Conservation (phyloP, 441 rosid species). For the Iberis amara region DNA sequence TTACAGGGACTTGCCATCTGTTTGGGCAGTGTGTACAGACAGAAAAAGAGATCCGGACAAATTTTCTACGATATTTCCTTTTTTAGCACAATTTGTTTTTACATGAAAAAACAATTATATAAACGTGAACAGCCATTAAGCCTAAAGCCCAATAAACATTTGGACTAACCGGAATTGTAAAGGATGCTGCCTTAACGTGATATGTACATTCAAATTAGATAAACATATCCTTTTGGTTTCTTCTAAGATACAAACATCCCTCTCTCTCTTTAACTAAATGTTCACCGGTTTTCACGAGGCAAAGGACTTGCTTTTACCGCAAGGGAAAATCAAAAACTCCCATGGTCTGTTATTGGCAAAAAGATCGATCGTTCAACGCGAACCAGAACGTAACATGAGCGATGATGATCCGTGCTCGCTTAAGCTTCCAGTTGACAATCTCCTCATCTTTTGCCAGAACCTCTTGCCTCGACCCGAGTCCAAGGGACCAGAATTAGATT, state of each 20-base stretch:
- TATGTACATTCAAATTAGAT: constrained; percentile 28
- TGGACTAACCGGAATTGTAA: neutral
- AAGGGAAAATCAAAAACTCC: neutral
- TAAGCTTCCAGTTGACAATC: constrained; percentile 58
- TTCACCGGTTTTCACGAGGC: constrained; percentile 10
- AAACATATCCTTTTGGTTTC: constrained; percentile 18
- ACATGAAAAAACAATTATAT: no score
- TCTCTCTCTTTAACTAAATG: constrained; percentile 20
- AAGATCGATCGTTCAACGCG: constrained; percentile 38
- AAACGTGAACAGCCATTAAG: neutral
- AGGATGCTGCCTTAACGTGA: constrained; percentile 11
- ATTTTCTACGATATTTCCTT: neutral
- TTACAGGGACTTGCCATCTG: constrained; percentile 34
- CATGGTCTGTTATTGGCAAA: constrained; percentile 5
- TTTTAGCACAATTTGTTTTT: neutral
- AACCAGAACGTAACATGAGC: constrained; percentile 40
- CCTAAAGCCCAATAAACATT: neutral
- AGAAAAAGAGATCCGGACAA: neutral
- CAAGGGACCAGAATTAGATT: constrained; percentile 74
- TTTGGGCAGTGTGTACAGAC: constrained; percentile 13
- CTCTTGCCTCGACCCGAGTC: constrained; percentile 42
- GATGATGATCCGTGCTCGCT: constrained; percentile 53
- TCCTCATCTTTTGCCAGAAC: constrained; percentile 65
- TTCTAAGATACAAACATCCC: constrained; percentile 16
- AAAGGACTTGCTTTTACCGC: constrained; percentile 16